phyloP scores from a whole-genome alignment of 2,329 filamentous ascomycete genomes.

The Onygenales sp. region DNA sequence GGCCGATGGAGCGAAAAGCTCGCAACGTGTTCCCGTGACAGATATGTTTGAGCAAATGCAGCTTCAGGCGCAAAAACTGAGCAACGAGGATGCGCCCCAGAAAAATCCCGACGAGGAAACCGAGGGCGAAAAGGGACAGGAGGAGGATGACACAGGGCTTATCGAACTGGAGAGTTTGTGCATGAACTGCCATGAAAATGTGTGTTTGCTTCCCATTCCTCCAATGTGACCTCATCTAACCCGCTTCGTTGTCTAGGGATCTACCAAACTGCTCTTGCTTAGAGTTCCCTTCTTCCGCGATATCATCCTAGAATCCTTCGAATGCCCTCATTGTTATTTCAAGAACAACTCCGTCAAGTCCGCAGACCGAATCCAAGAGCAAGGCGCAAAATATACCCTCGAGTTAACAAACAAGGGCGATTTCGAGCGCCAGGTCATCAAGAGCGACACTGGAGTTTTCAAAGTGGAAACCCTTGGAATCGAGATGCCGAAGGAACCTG shows the following conservation, averaged over 20 bases:
- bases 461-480: conserved; percentile 86
- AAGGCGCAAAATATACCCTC: conserved; percentile 74
- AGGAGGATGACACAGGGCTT: conserved; percentile 32
- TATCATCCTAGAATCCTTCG: conserved; percentile 94
- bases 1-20: neutral
- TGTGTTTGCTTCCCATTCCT: conserved; percentile 24
- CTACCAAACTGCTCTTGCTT: conserved; percentile 77
- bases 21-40: neutral
- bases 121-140: conserved; percentile 13
- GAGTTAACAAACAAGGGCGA: conserved; percentile 64
- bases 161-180: conserved; percentile 59
- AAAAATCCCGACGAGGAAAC: neutral
- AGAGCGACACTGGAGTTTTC: conserved; percentile 77
- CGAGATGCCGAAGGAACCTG: conserved; percentile 83
- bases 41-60: neutral
- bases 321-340: conserved; percentile 79
- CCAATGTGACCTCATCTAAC: neutral
- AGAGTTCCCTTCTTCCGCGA: conserved; percentile 96
- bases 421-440: conserved; percentile 79
- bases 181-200: conserved; percentile 78
- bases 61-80: neutral
- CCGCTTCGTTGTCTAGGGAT: conserved; percentile 49
- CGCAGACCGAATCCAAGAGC: conserved; percentile 83
- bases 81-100: neutral
- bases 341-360: conserved; percentile 91